Conservation (phyloP, 2,329 filamentous ascomycete genomes). For the Cladosporium sp. region DNA sequence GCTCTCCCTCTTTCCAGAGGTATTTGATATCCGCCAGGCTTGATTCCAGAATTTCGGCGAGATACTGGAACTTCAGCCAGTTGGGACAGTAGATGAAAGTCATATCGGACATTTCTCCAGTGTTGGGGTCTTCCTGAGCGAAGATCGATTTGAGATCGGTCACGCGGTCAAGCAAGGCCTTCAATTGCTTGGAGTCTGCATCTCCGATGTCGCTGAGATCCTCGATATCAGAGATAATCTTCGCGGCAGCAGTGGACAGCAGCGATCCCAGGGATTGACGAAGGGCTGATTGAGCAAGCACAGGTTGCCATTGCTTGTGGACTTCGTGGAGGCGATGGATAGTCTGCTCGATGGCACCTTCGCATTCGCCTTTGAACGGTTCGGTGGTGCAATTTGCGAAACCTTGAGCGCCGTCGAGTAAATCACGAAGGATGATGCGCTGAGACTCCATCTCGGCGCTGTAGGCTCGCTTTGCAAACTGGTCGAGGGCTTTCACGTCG, state of each 20-base stretch:
- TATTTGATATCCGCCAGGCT: slow-evolving; percentile 60
- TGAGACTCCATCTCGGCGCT: slow-evolving; percentile 60
- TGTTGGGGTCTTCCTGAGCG: slow-evolving; percentile 36
- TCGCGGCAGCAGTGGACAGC: slow-evolving; percentile 50
- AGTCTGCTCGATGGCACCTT: slow-evolving; percentile 52
- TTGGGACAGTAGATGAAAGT: slow-evolving; percentile 56
- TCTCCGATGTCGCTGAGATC: slow-evolving; percentile 60
- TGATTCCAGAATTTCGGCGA: slow-evolving; percentile 57
- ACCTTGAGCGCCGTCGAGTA: slow-evolving; percentile 58
- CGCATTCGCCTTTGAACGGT: slow-evolving; percentile 55
- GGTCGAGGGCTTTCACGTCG: slow-evolving; percentile 51
- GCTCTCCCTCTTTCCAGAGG: slow-evolving; percentile 58
- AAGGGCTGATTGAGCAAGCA: slow-evolving; percentile 54
- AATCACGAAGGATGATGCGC: slow-evolving; percentile 54
- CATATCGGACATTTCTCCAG: slow-evolving; percentile 41
- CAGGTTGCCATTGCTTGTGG: slow-evolving; percentile 50
- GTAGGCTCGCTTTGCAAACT: slow-evolving; percentile 56
- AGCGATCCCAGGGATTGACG: slow-evolving; percentile 57
- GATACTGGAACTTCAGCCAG: slow-evolving; percentile 61
- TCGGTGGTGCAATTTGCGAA: slow-evolving; percentile 54
- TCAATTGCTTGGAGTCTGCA: slow-evolving; percentile 54
- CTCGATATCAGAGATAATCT: slow-evolving; percentile 56
- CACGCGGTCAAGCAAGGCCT: slow-evolving; percentile 50
- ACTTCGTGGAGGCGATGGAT: slow-evolving; percentile 53
- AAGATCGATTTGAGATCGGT: slow-evolving; percentile 53